Evolutionary conservation across 2,329 filamentous ascomycete genomes (phyloP), one percentile per base, ranked within the genome.

Genomic region (Fusarium domesticum): DNA sequence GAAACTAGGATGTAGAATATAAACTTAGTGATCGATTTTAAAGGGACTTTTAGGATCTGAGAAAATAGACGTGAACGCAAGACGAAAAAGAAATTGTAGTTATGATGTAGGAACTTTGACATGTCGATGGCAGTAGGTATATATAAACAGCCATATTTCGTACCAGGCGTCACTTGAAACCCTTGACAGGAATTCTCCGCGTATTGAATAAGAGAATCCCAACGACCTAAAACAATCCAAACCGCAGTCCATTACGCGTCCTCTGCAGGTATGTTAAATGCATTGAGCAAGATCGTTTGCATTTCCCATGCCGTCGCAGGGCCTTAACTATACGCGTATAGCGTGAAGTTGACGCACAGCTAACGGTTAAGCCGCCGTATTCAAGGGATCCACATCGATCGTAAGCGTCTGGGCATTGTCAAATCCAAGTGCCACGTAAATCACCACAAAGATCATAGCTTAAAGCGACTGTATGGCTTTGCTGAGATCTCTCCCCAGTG

Each of bases 291-390:
- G 23, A 11, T 28, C 23, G n/a, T 17, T 33, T 14, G n/a, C 8
- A 14, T 33, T 35, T 35, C 28, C 2, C 20, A 18, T 12, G 3
- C 2, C 19, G 3, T 42, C 28, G 18, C 18, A 28, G 34, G 20
- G 17, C n/a, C 20, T n/a, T 20, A 23, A 16, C 10, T 35, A 42
- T 42, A 42, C 33, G 39, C 39, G 39, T 42, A 42, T 36, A 36
- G 15, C 38, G 38, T 40, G n/a, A n/a, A 40, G 33, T 36, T 34
- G 31, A n/a, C 15, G 2, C n/a, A n/a, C n/a, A 28, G 23, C 14
- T 12, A 28, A 28, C 39, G 32, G 39, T 8, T 23, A 32, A 35
- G 19, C 31, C 39, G 35, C 31, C 15, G 35, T n/a, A n/a, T 36
- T 36, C 11, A 18, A 36, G 35, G 12, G 19, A 14, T n/a, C 15